These are phyloP conservation scores for Suillus plorans DNA, from an alignment of 768 basidiomycete species.

Conservation along the genomic window DNA sequence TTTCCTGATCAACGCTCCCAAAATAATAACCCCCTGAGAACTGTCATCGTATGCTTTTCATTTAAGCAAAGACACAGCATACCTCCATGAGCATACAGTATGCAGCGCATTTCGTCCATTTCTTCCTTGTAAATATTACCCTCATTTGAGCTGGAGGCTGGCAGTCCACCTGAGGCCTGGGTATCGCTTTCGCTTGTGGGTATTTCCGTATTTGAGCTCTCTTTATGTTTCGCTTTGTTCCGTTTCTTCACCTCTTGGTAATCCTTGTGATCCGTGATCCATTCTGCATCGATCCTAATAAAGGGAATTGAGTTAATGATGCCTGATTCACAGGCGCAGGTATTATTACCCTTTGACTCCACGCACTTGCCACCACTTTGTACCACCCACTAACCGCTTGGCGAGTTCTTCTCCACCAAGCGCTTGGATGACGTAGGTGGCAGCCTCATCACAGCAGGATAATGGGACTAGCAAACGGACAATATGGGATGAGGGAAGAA, in stretches of 20 bases:
- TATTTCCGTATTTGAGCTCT: conserved; percentile 3
- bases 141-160: conserved; percentile 26
- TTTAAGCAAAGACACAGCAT: conserved; percentile 13
- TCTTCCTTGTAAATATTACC: conserved; percentile 56
- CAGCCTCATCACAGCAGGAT: conserved; percentile 73
- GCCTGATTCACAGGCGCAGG: conserved; percentile 22
- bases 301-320: conserved; percentile 11
- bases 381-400: conserved; percentile 76
- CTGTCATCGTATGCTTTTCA: conserved; percentile 10
- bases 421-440: conserved; percentile 67
- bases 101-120: conserved; percentile 84
- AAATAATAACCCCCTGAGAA: conserved; percentile 77
- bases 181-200: neutral
- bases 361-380: conserved; percentile 98
- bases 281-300: conserved; percentile 76
- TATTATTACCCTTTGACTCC: conserved; percentile 72
- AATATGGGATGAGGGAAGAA: conserved; percentile 82
- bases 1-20: conserved; percentile 76
- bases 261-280: conserved; percentile 85
- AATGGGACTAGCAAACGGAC: conserved; percentile 72
- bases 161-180: conserved; percentile 12
- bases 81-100: conserved; percentile 82
- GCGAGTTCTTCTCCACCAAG: conserved; percentile 82
- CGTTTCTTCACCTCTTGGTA: conserved; percentile 67
- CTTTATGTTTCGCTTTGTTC: conserved; percentile 44